Conservation (phyloP, 371 early-diverging fungal genomes). For the Smittium mucronatum region DNA sequence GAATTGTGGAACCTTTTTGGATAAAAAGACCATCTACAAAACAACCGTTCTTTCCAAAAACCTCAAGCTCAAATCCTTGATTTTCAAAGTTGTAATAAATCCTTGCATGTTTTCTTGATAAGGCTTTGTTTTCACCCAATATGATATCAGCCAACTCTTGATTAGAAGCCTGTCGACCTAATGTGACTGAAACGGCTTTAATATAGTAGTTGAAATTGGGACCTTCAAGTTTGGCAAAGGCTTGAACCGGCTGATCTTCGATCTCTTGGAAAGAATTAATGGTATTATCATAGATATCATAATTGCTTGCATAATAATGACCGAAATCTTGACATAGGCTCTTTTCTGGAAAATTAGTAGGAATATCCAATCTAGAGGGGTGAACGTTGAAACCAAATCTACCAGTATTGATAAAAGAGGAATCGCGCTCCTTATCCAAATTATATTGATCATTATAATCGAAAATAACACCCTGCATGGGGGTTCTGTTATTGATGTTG, state of each 20-base stretch:
- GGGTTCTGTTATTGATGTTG: not conserved
- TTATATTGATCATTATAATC: not conserved
- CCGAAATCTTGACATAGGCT: not conserved
- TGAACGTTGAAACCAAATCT: not conserved
- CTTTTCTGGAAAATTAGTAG: not conserved
- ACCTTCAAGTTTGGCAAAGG: constrained; percentile 81
- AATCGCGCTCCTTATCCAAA: not conserved
- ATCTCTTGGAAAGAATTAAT: not conserved
- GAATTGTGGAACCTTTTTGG: constrained; percentile 50
- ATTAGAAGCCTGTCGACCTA: constrained; percentile 52
- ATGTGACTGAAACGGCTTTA: constrained; percentile 53
- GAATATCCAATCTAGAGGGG: not conserved
- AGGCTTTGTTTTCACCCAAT: constrained; percentile 63
- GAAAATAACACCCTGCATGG: not conserved
- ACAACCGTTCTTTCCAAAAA: constrained; percentile 77
- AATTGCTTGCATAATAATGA: not conserved
- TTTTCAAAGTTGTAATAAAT: constrained; percentile 67
- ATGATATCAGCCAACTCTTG: constrained; percentile 59
- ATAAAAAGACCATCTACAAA: constrained; percentile 65
- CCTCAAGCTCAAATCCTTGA: constrained; percentile 65
- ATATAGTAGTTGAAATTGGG: constrained; percentile 69
- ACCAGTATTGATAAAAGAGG: not conserved
- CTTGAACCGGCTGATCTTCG: constrained; percentile 39
- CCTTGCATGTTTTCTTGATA: constrained; percentile 75
- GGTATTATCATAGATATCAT: not conserved